Evolutionary conservation across 352 stramenopile genomes (phyloP), one percentile per base, ranked within the genome.

Genomic region (Thraustochytrium striatum): DNA sequence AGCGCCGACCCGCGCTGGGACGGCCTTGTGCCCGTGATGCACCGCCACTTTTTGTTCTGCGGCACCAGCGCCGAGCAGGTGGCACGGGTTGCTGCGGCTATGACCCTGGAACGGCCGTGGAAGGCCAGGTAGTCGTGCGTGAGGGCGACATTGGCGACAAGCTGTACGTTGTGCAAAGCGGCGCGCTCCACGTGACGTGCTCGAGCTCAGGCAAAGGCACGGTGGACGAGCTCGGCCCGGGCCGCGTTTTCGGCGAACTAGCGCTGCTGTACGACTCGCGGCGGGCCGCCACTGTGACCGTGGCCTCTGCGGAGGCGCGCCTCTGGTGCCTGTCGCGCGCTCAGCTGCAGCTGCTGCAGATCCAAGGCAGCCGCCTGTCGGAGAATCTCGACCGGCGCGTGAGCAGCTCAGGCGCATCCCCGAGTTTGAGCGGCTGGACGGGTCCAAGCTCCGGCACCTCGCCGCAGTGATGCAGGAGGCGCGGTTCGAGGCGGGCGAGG

Each of bases 211-310:
- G 44, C n/a, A 5, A 5, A 3, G 19, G 11, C 28, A 13, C 52
- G 9, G 2, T 75, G 21, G 65, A 75, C 32, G 5, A 5, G 5
- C 65, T 75, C 25, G 65, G 65, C 30, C 25, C 32, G 7, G 52
- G 52, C 9, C 43, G 65, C 16, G 89, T 91, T 3, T 98, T 98
- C 86, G 94, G 94, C 44, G 95, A 98, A 83, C 85, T 97, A 2
- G 93, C 93, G 3, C 80, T 98, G 61, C 84, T 98, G 16, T 97
- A 95, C 85, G 97, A 98, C 82, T 93, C 91, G 86, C 93, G 92
- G 7, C 91, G 95, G 79, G 93, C 93, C 0, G 95, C 95, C 8
- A 97, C 93, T 80, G 95, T 95, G 61, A 62, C 65, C 2, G 39
- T 13, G 19, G 13, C 25, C 65, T 9, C 19, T 25, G 19, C 32